phyloP scores from a whole-genome alignment of 306 rosid genomes.

The Gynostemma pentaphyllum region DNA sequence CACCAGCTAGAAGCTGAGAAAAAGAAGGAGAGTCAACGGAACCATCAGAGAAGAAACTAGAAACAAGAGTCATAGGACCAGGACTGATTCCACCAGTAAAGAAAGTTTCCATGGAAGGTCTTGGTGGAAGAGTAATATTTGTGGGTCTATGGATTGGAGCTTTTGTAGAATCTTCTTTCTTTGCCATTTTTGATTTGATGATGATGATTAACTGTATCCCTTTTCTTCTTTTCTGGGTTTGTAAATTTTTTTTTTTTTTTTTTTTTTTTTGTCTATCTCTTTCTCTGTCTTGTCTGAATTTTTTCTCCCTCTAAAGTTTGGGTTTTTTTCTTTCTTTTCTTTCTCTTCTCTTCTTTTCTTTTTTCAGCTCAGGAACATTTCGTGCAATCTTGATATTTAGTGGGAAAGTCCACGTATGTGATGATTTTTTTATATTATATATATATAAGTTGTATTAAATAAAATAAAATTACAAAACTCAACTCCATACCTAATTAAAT shows the following conservation, averaged over 20 bases:
- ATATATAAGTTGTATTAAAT: neutral
- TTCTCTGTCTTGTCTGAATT: neutral
- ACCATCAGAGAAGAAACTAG: slow-evolving; percentile 60
- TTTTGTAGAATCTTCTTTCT: slow-evolving; percentile 37
- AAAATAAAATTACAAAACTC: no score
- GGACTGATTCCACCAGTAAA: slow-evolving; percentile 72
- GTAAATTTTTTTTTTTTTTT: no score
- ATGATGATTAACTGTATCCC: no score
- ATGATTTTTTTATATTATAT: neutral
- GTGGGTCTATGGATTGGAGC: slow-evolving; percentile 44
- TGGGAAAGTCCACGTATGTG: slow-evolving; percentile 32
- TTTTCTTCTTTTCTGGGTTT: neutral
- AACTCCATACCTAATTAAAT: no score
- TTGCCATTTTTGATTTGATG: no score
- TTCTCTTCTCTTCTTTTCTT: no score
- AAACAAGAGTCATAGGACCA: slow-evolving; percentile 94
- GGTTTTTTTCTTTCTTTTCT: neutral
- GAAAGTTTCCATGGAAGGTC: slow-evolving; percentile 71
- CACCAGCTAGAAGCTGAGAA: slow-evolving; percentile 96
- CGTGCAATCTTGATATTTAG: slow-evolving; percentile 29
- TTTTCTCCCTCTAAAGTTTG: neutral
- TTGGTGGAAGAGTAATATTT: slow-evolving; percentile 72
- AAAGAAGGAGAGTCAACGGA: slow-evolving; percentile 47
- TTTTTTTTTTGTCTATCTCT: no score
- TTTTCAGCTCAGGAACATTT: no score